Evolutionary conservation across 371 early-diverging fungal genomes (phyloP), one percentile per base, ranked within the genome.

Genomic region (Globomyces sp.): DNA sequence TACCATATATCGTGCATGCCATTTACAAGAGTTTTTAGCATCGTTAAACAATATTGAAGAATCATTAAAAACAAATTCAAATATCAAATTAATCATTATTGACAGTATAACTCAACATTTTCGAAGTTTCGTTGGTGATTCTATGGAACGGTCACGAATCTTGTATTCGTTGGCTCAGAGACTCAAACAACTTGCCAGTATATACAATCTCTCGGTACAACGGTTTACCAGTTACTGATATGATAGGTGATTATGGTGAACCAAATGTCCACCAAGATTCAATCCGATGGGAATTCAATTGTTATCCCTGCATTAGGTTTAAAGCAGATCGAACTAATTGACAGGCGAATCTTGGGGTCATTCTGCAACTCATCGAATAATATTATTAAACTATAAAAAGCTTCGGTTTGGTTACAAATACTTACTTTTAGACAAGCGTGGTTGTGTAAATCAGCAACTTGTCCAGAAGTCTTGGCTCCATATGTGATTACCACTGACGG

Each of bases 251-350:
- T 63, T 9, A 24, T 63, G 6, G 43, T 44, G 6, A 63, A 63
- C 48, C 63, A 63, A 45, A 63, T 63, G 63, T 47, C 63, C 34
- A 63, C 63, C 10, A 63, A 63, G 40, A 5, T 63, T 11, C 45
- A n/a, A 24, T 34, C 45, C 4, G 45, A 40, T n/a, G 45, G 45
- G 42, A 45, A 44, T 24, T 63, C 53, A 8, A 8, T 24, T 5
- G 4, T 63, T 1, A 49, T 63, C 42, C 63, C 63, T 8, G 46
- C 63, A 8, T 44, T 63, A 4, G 63, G 63, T 24, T 24, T 24
- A 24, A 24, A 24, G 24, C 0, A 24, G 24, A 24, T 24, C 24
- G 24, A 24, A 24, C 24, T 24, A 24, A 24, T 0, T 24, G 24
- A 24, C 24, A 24, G 24, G 24, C 4, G 63, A 63, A 24, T 37